A percentile compares a stretch with the other conserved stretches of the same genome.
Evolutionary conservation across 78 protist genomes (phyloP).

Genomic region (Cavenderia fasciculata): DNA sequence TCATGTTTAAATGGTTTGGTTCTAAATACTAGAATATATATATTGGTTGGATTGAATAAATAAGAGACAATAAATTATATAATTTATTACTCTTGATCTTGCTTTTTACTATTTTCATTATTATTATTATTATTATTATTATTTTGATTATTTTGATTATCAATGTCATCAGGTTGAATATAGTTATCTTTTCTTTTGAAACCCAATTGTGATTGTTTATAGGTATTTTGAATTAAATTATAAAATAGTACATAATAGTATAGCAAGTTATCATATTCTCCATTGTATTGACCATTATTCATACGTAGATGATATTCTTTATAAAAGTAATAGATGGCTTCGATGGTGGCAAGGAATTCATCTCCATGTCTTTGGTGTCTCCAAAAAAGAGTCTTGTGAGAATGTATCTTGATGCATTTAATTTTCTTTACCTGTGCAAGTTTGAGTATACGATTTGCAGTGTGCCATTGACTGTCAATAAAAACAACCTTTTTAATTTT

Average conservation of each 20-base stretch:
- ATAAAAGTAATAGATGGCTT: conserved; percentile 80
- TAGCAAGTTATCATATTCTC: conserved; percentile 70
- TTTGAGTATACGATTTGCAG: conserved; percentile 41
- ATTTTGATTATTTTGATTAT: too few species aligned
- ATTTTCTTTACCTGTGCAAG: conserved; percentile 16
- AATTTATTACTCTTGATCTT: not conserved
- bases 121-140: too few species aligned
- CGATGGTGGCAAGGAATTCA: conserved; percentile 63
- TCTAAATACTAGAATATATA: too few species aligned
- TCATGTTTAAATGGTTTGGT: too few species aligned
- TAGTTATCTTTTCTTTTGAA: conserved; percentile 66
- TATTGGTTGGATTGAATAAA: too few species aligned
- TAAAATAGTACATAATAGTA: conserved; percentile 74
- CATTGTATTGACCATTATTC: conserved; percentile 34
- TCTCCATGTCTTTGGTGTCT: conserved; percentile 77
- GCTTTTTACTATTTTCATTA: too few species aligned
- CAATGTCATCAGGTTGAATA: conserved; percentile 39
- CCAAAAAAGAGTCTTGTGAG: conserved; percentile 77
- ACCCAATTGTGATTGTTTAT: conserved; percentile 19
- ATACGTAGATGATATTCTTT: conserved; percentile 59
- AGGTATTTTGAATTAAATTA: conserved; percentile 66
- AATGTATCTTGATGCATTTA: conserved; percentile 59
- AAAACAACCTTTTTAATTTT: conserved; percentile 54
- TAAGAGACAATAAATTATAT: too few species aligned
- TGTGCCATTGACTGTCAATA: conserved; percentile 81